These are phyloP conservation scores for Neocucurbitaria cava DNA, from an alignment of 2,329 filamentous ascomycete genomes.

Conservation along the genomic window DNA sequence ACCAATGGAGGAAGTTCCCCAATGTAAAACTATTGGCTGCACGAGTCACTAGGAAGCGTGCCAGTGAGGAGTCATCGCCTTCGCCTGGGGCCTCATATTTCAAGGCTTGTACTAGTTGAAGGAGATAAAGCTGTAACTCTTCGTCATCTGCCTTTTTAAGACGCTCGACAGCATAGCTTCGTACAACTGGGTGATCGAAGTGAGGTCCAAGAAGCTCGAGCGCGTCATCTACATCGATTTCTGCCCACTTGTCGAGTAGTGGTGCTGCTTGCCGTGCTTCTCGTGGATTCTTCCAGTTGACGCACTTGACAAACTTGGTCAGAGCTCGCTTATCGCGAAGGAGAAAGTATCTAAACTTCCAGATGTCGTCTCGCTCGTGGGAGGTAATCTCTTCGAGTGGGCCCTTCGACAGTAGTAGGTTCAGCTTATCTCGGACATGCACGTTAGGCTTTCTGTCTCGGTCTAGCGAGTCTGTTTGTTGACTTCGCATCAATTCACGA, in stretches of 20 bases:
- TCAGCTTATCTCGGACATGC: constrained; percentile 92
- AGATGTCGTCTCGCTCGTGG: constrained; percentile 94
- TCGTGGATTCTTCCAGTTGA: constrained; percentile 86
- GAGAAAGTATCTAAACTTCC: constrained; percentile 96
- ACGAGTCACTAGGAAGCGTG: constrained; percentile 85
- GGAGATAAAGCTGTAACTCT: constrained; percentile 86
- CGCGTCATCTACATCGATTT: constrained; percentile 96
- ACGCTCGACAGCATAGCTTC: constrained; percentile 91
- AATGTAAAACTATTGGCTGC: constrained; percentile 88
- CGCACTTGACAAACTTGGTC: constrained; percentile 97
- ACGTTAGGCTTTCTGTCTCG: constrained; percentile 96
- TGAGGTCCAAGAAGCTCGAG: constrained; percentile 91
- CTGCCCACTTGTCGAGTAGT: constrained; percentile 89
- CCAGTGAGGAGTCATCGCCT: constrained; percentile 83
- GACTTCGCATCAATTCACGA: constrained; percentile 86
- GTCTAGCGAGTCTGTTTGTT: constrained; percentile 91
- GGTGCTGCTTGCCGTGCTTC: constrained; percentile 91
- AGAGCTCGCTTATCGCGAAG: constrained; percentile 85
- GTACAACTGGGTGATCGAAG: constrained; percentile 86
- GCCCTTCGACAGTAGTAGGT: constrained; percentile 88
- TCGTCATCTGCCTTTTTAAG: constrained; percentile 91
- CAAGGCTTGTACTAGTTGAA: constrained; percentile 93
- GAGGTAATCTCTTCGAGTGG: constrained; percentile 86
- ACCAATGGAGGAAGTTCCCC: constrained; percentile 97
- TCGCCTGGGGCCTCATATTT: constrained; percentile 69